phyloP scores from a whole-genome alignment of 2,329 filamentous ascomycete species.

The Stagonosporopsis vannaccii region DNA sequence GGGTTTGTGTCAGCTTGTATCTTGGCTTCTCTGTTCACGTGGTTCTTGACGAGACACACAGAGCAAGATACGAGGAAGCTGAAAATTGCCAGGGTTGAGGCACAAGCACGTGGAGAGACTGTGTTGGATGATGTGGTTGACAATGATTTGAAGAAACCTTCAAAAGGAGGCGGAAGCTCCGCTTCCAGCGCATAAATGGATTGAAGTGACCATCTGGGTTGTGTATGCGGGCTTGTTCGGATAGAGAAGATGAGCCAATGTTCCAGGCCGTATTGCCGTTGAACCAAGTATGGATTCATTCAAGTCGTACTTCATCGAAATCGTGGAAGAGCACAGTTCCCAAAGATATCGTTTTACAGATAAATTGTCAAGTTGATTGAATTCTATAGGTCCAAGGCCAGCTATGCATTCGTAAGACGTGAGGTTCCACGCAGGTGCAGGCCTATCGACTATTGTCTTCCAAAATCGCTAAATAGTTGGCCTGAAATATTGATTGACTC shows the following conservation, averaged over 20 bases:
- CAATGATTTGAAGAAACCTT: slow-evolving; percentile 19
- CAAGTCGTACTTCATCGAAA: neutral
- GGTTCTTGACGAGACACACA: slow-evolving; percentile 52
- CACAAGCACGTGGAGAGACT: slow-evolving; percentile 19
- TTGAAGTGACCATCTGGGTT: neutral
- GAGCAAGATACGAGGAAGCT: slow-evolving; percentile 47
- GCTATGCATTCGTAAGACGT: no score
- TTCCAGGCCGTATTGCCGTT: neutral
- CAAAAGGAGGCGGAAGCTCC: neutral
- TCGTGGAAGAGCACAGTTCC: no score
- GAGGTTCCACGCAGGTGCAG: no score
- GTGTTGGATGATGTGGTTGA: slow-evolving; percentile 25
- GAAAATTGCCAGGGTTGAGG: slow-evolving; percentile 24
- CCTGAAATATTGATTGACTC: slow-evolving; percentile 11
- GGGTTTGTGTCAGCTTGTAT: slow-evolving; percentile 51
- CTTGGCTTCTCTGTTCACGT: slow-evolving; percentile 49
- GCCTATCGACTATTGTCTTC: neutral
- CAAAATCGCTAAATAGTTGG: neutral
- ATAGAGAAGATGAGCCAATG: neutral
- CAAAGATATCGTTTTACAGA: no score
- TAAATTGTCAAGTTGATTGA: neutral
- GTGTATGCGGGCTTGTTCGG: neutral
- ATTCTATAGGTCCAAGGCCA: no score
- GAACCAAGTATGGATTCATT: neutral
- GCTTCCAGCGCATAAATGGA: neutral